These are phyloP conservation scores for Geosmithia morbida DNA, from an alignment of 2,329 filamentous ascomycete species.

Conservation along the genomic window DNA sequence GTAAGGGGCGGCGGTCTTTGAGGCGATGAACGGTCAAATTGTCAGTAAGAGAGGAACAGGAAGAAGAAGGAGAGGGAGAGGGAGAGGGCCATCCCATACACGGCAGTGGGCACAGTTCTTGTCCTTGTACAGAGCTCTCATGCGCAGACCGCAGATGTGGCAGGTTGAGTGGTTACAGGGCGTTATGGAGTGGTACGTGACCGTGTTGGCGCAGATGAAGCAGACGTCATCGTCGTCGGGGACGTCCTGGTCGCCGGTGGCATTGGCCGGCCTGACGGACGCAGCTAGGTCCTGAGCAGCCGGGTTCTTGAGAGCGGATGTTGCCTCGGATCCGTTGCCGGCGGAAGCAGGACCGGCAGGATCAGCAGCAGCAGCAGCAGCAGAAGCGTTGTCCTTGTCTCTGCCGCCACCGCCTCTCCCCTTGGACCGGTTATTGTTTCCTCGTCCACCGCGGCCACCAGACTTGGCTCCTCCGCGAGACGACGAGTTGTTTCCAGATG, in stretches of 20 bases:
- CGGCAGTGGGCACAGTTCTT: conserved; percentile 95
- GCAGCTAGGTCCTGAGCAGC: conserved; percentile 12
- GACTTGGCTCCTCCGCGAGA: not conserved
- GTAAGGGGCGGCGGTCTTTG: conserved; percentile 58
- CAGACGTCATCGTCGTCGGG: conserved; percentile 67
- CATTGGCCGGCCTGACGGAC: conserved; percentile 9
- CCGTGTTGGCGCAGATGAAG: conserved; percentile 91
- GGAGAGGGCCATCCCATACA: conserved; percentile 30
- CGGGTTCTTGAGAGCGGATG: conserved; percentile 10
- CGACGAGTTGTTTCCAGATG: not conserved
- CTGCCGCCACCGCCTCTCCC: not conserved
- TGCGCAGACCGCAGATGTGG: conserved; percentile 83
- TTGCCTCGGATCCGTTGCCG: conserved; percentile 6
- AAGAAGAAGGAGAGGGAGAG: not conserved
- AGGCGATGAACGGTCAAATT: no score
- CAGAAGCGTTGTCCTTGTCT: no score
- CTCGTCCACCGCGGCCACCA: conserved; percentile 2
- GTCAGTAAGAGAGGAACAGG: no score
- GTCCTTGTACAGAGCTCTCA: conserved; percentile 90
- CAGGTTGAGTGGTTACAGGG: conserved; percentile 96
- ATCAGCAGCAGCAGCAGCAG: not conserved
- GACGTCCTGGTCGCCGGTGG: conserved; percentile 15
- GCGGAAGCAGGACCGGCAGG: not conserved
- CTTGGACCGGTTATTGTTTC: not conserved
- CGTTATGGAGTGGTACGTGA: conserved; percentile 75